Evolutionary conservation across 129 eudicot genomes (phyloP), one percentile per base, ranked within the genome.

Genomic region (Lonicera japonica): DNA sequence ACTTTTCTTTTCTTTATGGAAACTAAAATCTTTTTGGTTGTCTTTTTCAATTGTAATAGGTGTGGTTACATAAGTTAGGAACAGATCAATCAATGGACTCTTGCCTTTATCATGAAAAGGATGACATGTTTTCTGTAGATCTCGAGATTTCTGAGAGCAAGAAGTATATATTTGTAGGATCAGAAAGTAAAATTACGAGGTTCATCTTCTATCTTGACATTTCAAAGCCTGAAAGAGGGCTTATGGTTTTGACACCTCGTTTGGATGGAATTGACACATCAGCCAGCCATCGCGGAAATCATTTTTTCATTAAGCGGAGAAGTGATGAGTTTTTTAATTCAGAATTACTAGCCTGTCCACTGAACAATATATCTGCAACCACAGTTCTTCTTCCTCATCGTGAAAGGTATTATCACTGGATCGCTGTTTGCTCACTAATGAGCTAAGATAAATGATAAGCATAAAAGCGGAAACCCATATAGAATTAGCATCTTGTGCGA

Each of bases 21-120:
- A 29, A 29, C 36, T 29, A 29, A 29, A 29, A 29, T 29, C 36
- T 6, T 29, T 29, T 29, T 29, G 36, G 36, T 1, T 29, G 36
- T 29, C 4, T 6, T 29, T 6, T 29, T 53, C 40, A 58, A 53
- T 41, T 54, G 63, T 58, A 55, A 50, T 71, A 90, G 97, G 98
- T 78, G 24, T 91, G 98, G 98, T 70, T 87, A 47, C 98, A 91
- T 75, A 82, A 80, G 68, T 50, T 87, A 71, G 90, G 84, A 61
- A 76, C 86, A 63, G 84, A 82, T 40, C 98, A 91, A 66, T 80
- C 88, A 58, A 67, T 58, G 12, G 96, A 91, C 74, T 53, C 63
- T 64, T 91, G 98, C 67, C 90, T 91, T 63, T 91, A 87, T 74
- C 90, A 91, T 76, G 98, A 91, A 70, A 84, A 82, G 72, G 98